Evolutionary conservation across 345 rosid genomes (phyloP), one percentile per base, ranked within the genome.

Genomic region (Salix dunnii): DNA sequence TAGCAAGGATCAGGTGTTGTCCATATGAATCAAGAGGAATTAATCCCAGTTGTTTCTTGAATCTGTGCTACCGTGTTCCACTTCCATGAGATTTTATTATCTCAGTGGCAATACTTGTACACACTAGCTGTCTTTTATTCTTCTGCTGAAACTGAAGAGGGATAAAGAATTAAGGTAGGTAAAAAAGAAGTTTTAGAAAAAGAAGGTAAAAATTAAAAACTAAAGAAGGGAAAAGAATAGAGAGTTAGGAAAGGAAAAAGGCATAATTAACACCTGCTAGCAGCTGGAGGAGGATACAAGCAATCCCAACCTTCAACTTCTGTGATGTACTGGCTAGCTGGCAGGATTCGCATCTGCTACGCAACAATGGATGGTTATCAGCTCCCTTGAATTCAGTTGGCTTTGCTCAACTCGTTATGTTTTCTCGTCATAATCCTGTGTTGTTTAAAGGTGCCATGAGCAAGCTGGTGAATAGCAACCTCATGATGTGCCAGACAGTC

Each of bases 221-320:
- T 35, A 35, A 35, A 35, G 36, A 35, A 35, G 36, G 36, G 36
- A 35, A 35, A 35, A 35, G 36, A 7, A 35, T 35, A 35, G 7
- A 35, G 36, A 35, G 36, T 35, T 35, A 35, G 36, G 36, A 35
- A 35, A 35, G 36, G 36, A 35, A 35, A 35, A 5, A 35, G 5
- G 77, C 73, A 25, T 70, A 73, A 21, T 72, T n/a, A 55, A 51
- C 33, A 71, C 79, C 72, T 64, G 70, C 58, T 70, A 30, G 82
- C 70, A 21, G 81, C 71, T n/a, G 65, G 80, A 60, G 73, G 73
- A 30, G 48, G 77, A 71, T 36, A 18, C 21, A 14, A 36, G 61
- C 67, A 68, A 76, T 36, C n/a, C 78, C 49, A 18, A 36, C 68
- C 77, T 77, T 76, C 74, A 62, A 36, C 70, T 73, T 63, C 68